Conservation (phyloP, 2,329 filamentous ascomycete species). For the Curvularia lunata region DNA sequence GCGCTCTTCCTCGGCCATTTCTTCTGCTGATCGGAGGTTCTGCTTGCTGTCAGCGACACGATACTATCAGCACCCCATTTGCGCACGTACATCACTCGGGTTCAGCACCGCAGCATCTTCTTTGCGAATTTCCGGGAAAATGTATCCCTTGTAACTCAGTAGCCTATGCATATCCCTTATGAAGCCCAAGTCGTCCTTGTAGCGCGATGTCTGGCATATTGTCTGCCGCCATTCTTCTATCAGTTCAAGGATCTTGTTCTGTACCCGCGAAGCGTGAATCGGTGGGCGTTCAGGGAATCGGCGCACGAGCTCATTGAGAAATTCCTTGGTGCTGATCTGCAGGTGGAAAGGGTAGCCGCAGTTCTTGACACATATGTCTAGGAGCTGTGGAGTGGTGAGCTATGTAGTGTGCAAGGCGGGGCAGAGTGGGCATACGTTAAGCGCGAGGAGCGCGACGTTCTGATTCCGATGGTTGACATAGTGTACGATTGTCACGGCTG, state of each 20-base stretch:
- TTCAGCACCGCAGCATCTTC: conserved; percentile 97
- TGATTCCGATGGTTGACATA: conserved; percentile 97
- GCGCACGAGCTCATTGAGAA: conserved; percentile 95
- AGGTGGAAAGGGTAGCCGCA: conserved; percentile 99
- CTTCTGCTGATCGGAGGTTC: conserved; percentile 95
- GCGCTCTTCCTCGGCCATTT: conserved; percentile 97
- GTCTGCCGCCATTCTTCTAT: conserved; percentile 99
- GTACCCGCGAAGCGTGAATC: conserved; percentile 82
- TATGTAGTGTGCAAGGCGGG: conserved; percentile 15
- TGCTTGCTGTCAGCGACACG: conserved; percentile 50
- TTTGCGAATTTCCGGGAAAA: conserved; percentile 87
- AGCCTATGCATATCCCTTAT: conserved; percentile 97
- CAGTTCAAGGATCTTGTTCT: conserved; percentile 89
- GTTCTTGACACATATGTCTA: conserved; percentile 99
- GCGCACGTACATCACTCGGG: conserved; percentile 82
- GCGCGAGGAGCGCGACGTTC: conserved; percentile 88
- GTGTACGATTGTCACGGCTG: conserved; percentile 88
- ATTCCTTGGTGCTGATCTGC: conserved; percentile 98
- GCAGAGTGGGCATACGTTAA: conserved; percentile 62
- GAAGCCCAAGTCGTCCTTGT: conserved; percentile 96
- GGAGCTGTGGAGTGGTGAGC: conserved; percentile 62
- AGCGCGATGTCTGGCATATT: conserved; percentile 96
- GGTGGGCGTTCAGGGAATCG: conserved; percentile 94
- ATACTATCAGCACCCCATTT: neutral
- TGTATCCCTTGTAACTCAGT: conserved; percentile 94